Percentiles rank a stretch among this genome's conserved stretches.
Evolutionary conservation across 2,329 filamentous ascomycete species (phyloP).

Genomic region (Aspergillus amoenus): DNA sequence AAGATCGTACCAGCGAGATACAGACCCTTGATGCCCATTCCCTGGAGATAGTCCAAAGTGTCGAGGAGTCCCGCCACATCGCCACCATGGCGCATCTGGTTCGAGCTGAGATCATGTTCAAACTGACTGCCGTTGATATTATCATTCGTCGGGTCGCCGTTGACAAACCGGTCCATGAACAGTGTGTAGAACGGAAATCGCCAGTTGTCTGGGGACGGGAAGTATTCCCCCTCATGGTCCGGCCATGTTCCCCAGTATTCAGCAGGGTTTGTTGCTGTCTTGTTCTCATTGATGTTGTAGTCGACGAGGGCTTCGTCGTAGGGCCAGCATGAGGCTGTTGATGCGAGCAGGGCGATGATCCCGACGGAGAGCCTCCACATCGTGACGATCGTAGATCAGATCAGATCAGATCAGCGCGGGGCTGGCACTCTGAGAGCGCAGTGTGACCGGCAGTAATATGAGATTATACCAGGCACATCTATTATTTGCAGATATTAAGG

Average conservation of each 20-base stretch:
- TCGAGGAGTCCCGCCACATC: slow-evolving; percentile 59
- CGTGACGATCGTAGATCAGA: neutral
- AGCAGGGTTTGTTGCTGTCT: slow-evolving; percentile 52
- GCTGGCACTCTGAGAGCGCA: neutral
- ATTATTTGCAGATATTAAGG: too few species aligned
- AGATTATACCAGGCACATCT: too few species aligned
- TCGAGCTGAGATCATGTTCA: slow-evolving; percentile 61
- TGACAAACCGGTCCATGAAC: slow-evolving; percentile 63
- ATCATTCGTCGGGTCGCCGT: slow-evolving; percentile 64
- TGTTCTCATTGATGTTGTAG: slow-evolving; percentile 63
- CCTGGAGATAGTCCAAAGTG: slow-evolving; percentile 63
- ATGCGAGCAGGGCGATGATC: neutral
- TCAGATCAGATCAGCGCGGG: neutral
- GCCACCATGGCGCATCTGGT: slow-evolving; percentile 63
- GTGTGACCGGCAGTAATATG: neutral
- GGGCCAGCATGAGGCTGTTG: slow-evolving; percentile 29
- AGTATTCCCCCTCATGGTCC: slow-evolving; percentile 46
- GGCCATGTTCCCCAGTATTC: slow-evolving; percentile 57
- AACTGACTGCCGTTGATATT: slow-evolving; percentile 61
- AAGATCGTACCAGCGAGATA: slow-evolving; percentile 65
- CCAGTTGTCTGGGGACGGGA: slow-evolving; percentile 60
- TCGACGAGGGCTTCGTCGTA: slow-evolving; percentile 52
- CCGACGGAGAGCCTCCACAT: neutral
- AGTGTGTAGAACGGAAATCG: slow-evolving; percentile 65
- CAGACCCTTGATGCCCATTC: slow-evolving; percentile 62